Evolutionary conservation across 371 early-diverging fungal genomes (phyloP).

Genomic region (Mucor circinelloides): DNA sequence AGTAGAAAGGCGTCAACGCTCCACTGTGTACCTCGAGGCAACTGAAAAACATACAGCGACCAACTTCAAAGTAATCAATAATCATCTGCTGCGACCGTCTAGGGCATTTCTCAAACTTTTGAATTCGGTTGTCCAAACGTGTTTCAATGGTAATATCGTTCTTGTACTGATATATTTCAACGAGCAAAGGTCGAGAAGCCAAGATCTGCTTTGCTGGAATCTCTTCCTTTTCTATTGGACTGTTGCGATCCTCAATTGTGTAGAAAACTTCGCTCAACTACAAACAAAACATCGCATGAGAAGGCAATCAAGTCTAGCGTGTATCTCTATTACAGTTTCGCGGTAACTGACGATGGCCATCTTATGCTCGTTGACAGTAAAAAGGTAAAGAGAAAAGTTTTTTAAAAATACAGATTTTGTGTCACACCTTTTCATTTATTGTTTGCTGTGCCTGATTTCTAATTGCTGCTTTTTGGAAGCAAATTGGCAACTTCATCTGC

Average conservation of each 20-base stretch:
- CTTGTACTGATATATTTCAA: slow-evolving; percentile 21
- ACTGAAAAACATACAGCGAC: slow-evolving; percentile 17
- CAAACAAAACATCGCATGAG: not conserved
- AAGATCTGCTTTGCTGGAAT: slow-evolving; percentile 16
- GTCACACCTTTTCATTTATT: not conserved
- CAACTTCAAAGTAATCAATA: slow-evolving; percentile 30
- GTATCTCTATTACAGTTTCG: slow-evolving; percentile 6
- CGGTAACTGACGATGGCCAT: slow-evolving; percentile 17
- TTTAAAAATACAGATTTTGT: not conserved
- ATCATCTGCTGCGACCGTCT: slow-evolving; percentile 21
- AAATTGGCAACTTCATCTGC: slow-evolving; percentile 24
- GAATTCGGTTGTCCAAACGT: not conserved
- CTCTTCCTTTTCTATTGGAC: not conserved
- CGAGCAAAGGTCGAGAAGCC: slow-evolving; percentile 13
- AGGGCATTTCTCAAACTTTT: slow-evolving; percentile 2
- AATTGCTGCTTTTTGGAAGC: slow-evolving; percentile 13
- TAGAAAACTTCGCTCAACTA: slow-evolving; percentile 8
- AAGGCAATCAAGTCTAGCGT: not conserved
- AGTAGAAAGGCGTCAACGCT: no score
- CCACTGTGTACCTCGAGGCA: no score
- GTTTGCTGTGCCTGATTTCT: not conserved
- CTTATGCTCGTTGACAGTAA: not conserved
- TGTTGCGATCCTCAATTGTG: not conserved
- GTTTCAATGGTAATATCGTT: slow-evolving; percentile 17
- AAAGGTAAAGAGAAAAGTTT: not conserved